phyloP scores from a whole-genome alignment of 805 yeast genomes.

The Metschnikowia lachancei region DNA sequence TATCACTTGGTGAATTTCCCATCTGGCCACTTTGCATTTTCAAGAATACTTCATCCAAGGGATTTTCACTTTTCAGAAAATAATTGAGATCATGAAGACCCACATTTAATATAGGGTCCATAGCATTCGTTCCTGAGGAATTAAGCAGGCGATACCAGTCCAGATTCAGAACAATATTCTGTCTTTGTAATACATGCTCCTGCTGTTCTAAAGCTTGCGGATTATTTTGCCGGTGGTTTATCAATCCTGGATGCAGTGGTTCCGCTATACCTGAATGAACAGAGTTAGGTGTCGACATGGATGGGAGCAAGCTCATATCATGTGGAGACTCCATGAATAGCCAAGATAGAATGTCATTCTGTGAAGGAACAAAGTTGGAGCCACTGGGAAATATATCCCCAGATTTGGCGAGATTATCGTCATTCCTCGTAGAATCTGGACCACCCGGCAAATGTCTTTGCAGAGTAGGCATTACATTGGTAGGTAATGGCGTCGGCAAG shows the following conservation, averaged over 20 bases:
- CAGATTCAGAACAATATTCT: not conserved
- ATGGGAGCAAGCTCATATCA: conserved; percentile 1
- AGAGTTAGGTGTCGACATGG: conserved; percentile 3
- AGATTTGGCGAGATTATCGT: not conserved
- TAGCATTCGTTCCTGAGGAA: conserved; percentile 1
- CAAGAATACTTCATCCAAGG: conserved; percentile 36
- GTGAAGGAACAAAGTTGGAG: conserved; percentile 24
- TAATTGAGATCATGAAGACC: conserved; percentile 39
- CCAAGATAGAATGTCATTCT: conserved; percentile 41
- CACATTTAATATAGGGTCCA: conserved; percentile 17
- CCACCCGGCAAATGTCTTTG: not conserved
- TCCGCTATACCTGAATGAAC: not conserved
- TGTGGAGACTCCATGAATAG: conserved; percentile 19
- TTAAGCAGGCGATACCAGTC: not conserved
- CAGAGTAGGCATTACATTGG: not conserved
- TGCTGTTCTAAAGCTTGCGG: not conserved
- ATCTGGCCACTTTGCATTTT: conserved; percentile 13
- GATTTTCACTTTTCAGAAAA: conserved; percentile 37
- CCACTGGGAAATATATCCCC: not conserved
- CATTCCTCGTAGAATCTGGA: not conserved
- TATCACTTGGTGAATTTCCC: conserved; percentile 5
- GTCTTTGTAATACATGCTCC: not conserved
- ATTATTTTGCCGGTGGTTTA: not conserved
- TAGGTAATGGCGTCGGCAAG: not conserved
- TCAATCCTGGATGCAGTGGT: not conserved